These are phyloP conservation scores for Microdochium nivale DNA, from an alignment of 2,329 filamentous ascomycete genomes.

Conservation along the genomic window DNA sequence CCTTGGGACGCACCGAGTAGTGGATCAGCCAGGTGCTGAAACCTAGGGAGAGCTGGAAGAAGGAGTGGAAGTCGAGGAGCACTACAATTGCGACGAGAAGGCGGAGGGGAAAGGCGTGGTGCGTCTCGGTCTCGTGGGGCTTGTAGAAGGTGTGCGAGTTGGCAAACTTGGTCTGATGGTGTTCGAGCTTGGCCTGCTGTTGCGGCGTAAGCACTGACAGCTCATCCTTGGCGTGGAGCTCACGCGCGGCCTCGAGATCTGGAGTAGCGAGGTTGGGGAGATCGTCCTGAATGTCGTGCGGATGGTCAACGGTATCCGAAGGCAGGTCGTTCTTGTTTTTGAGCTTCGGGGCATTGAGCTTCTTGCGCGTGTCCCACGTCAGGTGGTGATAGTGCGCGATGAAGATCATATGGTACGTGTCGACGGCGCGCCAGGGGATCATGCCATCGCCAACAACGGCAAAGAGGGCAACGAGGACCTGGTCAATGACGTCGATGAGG, in stretches of 20 bases:
- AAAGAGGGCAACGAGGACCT: slow-evolving; percentile 62
- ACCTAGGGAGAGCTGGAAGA: slow-evolving; percentile 73
- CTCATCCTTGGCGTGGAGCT: slow-evolving; percentile 34
- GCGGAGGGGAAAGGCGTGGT: slow-evolving; percentile 68
- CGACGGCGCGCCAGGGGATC: slow-evolving; percentile 66
- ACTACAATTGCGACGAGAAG: slow-evolving; percentile 71
- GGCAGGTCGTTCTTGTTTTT: slow-evolving; percentile 64
- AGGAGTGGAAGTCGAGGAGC: slow-evolving; percentile 69
- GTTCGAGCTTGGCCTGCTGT: slow-evolving; percentile 61
- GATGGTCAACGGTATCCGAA: slow-evolving; percentile 20
- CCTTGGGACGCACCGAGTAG: slow-evolving; percentile 59
- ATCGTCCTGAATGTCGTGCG: slow-evolving; percentile 31
- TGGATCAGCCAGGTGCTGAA: slow-evolving; percentile 71
- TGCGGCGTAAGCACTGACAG: slow-evolving; percentile 52
- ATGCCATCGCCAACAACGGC: slow-evolving; percentile 63
- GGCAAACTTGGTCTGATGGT: slow-evolving; percentile 73
- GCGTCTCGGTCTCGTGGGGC: slow-evolving; percentile 75
- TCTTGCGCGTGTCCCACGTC: slow-evolving; percentile 57
- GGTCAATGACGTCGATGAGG: slow-evolving; percentile 61
- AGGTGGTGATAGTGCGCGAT: slow-evolving; percentile 62
- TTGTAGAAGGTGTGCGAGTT: slow-evolving; percentile 86
- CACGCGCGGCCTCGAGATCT: slow-evolving; percentile 30
- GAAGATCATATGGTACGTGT: slow-evolving; percentile 83
- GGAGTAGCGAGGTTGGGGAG: slow-evolving; percentile 9
- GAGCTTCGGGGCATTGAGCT: slow-evolving; percentile 51